phyloP scores from a whole-genome alignment of 768 basidiomycete species.

The Botryobasidium botryosum region DNA sequence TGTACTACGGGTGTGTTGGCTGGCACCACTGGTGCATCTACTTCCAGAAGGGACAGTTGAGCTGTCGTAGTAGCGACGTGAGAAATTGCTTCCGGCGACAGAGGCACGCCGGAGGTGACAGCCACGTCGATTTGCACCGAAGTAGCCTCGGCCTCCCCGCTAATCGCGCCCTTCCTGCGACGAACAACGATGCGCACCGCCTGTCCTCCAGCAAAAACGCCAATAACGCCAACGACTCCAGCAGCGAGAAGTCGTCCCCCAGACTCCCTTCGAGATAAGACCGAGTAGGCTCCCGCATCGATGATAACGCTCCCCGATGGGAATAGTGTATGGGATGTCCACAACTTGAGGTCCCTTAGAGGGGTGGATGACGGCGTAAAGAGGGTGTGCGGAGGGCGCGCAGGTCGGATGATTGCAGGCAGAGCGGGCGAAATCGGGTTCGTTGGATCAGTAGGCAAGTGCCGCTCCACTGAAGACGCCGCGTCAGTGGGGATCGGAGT shows the following conservation, averaged over 20 bases:
- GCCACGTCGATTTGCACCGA: conserved; percentile 18
- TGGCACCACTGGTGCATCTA: no score
- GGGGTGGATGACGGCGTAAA: conserved; percentile 63
- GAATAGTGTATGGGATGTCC: conserved; percentile 91
- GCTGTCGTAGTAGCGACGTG: conserved; percentile 15
- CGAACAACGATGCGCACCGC: conserved; percentile 63
- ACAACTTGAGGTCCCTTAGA: conserved; percentile 75
- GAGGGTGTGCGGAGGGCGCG: conserved; percentile 69
- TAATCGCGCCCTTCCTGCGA: conserved; percentile 14
- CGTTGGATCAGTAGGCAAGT: neutral
- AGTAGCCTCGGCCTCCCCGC: conserved; percentile 7
- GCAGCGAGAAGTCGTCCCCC: conserved; percentile 86
- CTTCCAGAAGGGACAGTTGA: conserved; percentile 11
- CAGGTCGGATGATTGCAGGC: conserved; percentile 8
- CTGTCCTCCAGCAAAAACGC: conserved; percentile 85
- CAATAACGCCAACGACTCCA: conserved; percentile 74
- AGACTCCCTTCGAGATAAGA: conserved; percentile 68
- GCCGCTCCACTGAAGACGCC: no score
- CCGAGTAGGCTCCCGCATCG: conserved; percentile 74
- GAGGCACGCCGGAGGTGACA: no score
- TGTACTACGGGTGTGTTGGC: no score
- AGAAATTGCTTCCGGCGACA: no score
- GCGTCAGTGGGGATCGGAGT: neutral
- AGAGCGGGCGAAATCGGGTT: neutral
- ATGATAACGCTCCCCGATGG: conserved; percentile 81